These are phyloP conservation scores for Alternaria metachromatica DNA, from an alignment of 2,329 filamentous ascomycete genomes.

Conservation along the genomic window DNA sequence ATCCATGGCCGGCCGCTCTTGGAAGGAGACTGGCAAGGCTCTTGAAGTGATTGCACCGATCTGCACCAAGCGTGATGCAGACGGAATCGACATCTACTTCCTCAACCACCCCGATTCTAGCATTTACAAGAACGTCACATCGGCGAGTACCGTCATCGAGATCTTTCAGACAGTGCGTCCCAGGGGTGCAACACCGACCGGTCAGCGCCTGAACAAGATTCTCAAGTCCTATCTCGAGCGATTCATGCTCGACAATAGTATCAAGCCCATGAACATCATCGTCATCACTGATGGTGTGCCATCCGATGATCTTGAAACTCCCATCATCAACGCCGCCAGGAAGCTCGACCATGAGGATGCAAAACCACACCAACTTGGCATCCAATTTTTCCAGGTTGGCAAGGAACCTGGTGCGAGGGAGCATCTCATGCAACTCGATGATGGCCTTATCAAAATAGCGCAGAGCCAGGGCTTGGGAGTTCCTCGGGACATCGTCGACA, in stretches of 20 bases:
- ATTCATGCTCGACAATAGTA: conserved; percentile 58
- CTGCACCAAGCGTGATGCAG: conserved; percentile 77
- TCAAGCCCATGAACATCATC: conserved; percentile 88
- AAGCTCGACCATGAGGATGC: conserved; percentile 74
- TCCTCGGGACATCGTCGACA: conserved; percentile 90
- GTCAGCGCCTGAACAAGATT: conserved; percentile 72
- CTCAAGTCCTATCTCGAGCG: conserved; percentile 72
- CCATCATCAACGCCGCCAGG: conserved; percentile 69
- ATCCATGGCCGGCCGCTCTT: conserved; percentile 79
- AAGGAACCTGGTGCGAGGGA: conserved; percentile 68
- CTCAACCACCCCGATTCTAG: conserved; percentile 71
- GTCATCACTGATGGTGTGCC: conserved; percentile 89
- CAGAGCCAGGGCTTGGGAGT: conserved; percentile 54
- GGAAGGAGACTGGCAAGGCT: conserved; percentile 75
- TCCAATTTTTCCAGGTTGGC: conserved; percentile 97
- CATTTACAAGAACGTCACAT: conserved; percentile 70
- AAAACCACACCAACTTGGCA: conserved; percentile 80
- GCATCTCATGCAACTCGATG: conserved; percentile 76
- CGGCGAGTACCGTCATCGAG: conserved; percentile 63
- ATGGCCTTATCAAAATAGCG: conserved; percentile 65
- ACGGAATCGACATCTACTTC: conserved; percentile 92
- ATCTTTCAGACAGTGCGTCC: conserved; percentile 77
- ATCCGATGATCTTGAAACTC: conserved; percentile 75
- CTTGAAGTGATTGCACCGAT: conserved; percentile 79
- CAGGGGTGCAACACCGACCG: conserved; percentile 74